Percentiles rank a stretch among this genome's conserved stretches.
phyloP scores from a whole-genome alignment of 2,329 filamentous ascomycete genomes.

The Beauveria sp. region DNA sequence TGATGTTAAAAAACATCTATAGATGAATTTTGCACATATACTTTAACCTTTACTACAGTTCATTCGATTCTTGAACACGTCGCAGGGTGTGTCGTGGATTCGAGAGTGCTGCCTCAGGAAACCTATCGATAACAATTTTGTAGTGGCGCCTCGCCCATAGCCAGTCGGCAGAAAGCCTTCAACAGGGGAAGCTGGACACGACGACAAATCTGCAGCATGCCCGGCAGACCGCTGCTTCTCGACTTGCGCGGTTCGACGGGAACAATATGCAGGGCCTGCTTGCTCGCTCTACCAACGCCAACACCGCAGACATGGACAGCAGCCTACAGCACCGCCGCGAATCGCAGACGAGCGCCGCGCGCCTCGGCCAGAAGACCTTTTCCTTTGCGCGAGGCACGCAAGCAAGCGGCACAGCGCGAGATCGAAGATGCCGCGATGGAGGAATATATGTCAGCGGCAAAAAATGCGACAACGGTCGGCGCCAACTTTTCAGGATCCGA shows the following conservation, averaged over 20 bases:
- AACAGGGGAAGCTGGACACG: slow-evolving; percentile 6
- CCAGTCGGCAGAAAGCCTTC: background rate
- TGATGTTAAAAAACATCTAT: background rate
- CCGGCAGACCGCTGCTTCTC: slow-evolving; percentile 25
- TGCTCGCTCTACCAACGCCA: slow-evolving; percentile 22
- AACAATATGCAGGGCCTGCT: slow-evolving; percentile 31
- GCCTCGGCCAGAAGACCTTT: slow-evolving; percentile 4
- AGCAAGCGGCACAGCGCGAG: background rate
- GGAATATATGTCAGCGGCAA: background rate
- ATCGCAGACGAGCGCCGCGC: slow-evolving; percentile 16
- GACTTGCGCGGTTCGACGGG: slow-evolving; percentile 28
- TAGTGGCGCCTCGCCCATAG: background rate
- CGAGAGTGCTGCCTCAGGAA: background rate
- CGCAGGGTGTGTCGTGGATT: slow-evolving; percentile 10
- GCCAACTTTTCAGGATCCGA: background rate
- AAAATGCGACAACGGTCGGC: background rate
- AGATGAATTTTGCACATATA: background rate
- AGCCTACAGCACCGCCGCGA: slow-evolving; percentile 26
- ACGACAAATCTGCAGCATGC: slow-evolving; percentile 5
- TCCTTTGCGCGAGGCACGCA: background rate
- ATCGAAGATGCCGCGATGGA: background rate
- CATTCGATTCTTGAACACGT: background rate
- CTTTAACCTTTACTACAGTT: background rate
- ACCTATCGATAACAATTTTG: slow-evolving; percentile 9
- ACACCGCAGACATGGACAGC: slow-evolving; percentile 22